phyloP scores from a whole-genome alignment of 495 filamentous ascomycete species.

The Aspergillus egyptiacus region DNA sequence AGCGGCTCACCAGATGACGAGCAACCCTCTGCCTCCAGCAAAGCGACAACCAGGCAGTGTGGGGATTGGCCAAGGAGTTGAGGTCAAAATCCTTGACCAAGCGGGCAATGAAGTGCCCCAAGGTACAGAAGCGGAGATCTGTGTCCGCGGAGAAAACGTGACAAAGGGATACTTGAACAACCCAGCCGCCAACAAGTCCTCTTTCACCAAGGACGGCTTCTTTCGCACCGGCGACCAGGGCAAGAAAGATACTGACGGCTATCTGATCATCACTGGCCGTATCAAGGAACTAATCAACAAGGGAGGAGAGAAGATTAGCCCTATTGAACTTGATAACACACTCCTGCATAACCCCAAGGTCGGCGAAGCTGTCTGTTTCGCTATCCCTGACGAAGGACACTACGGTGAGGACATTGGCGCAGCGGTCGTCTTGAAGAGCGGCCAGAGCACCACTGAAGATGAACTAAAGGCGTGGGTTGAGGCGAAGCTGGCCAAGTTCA shows the following conservation, averaged over 20 bases:
- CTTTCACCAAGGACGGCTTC: constrained; percentile 64
- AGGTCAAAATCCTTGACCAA: constrained; percentile 67
- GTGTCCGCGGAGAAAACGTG: constrained; percentile 71
- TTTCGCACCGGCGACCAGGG: constrained; percentile 86
- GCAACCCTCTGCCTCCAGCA: constrained; percentile 69
- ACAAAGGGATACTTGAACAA: constrained; percentile 82
- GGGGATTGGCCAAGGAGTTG: constrained; percentile 73
- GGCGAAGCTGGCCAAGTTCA: constrained; percentile 68
- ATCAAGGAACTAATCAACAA: constrained; percentile 86
- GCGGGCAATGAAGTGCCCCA: constrained; percentile 55
- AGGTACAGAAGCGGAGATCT: constrained; percentile 70
- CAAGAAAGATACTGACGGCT: constrained; percentile 64
- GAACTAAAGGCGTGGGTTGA: constrained; percentile 62
- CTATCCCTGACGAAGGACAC: constrained; percentile 44
- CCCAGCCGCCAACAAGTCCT: constrained; percentile 58
- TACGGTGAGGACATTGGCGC: constrained; percentile 79
- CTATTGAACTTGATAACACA: constrained; percentile 79
- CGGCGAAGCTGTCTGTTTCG: constrained; percentile 74
- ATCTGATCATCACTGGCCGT: constrained; percentile 69
- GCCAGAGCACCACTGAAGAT: constrained; percentile 42
- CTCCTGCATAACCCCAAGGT: constrained; percentile 62
- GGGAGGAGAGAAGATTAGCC: constrained; percentile 76
- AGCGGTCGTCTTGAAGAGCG: constrained; percentile 67
- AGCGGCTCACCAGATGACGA: constrained; percentile 84
- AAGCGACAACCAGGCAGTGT: constrained; percentile 74